Evolutionary conservation across 106 monocot species (phyloP).

Genomic region (Allium fistulosum): DNA sequence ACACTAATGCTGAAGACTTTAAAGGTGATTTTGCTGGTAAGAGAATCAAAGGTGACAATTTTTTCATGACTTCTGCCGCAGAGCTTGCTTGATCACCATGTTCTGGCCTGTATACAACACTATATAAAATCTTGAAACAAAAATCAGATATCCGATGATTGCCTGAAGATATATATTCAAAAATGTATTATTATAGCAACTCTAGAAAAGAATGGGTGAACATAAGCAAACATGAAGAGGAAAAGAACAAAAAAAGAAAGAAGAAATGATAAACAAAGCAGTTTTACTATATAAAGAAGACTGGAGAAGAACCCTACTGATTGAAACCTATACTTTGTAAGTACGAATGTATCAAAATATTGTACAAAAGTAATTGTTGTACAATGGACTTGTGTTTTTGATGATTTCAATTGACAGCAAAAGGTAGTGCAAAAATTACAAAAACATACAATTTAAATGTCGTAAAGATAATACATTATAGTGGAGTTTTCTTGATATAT

Average conservation of each 20-base stretch:
- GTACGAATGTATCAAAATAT: background rate
- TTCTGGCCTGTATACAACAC: conserved; percentile 35
- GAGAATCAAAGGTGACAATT: conserved; percentile 43
- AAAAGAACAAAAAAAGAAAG: background rate
- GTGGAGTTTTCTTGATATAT: no score
- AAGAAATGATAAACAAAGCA: no score
- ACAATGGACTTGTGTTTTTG: no score
- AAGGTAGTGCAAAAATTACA: no score
- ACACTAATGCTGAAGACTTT: conserved; percentile 24
- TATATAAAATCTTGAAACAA: conserved; percentile 52
- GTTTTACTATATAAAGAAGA: no score
- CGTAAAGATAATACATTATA: no score
- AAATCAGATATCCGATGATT: conserved; percentile 21
- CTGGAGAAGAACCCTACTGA: no score
- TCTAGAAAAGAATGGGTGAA: background rate
- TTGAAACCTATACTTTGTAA: background rate
- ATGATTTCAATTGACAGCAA: no score
- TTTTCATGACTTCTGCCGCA: conserved; percentile 37
- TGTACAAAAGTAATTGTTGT: background rate
- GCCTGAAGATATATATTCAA: conserved; percentile 1
- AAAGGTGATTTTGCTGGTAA: conserved; percentile 40
- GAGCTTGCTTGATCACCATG: conserved; percentile 46
- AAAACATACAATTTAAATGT: no score
- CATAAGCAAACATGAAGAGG: background rate
- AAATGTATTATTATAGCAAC: background rate